Percentiles rank a stretch among this genome's conserved stretches.
Conservation (phyloP, 1,284 basidiomycete species). For the Schizophyllum amplum region DNA sequence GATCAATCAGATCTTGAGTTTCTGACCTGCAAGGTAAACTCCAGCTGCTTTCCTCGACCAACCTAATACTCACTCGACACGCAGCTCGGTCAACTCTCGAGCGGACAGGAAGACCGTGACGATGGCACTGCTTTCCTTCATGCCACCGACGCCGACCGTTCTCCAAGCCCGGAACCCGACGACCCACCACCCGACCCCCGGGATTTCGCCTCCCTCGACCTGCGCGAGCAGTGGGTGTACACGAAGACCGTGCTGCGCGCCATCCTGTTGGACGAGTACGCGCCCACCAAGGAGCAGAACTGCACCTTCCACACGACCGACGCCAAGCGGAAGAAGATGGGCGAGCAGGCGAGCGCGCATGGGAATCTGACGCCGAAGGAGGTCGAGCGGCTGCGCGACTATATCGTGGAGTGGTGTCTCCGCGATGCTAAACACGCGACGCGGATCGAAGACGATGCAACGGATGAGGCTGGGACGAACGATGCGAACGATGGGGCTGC, state of each 20-base stretch:
- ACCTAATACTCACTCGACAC: not conserved
- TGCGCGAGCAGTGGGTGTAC: constrained; percentile 56
- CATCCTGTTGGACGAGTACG: constrained; percentile 47
- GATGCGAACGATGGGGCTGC: not conserved
- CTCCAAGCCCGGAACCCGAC: constrained; percentile 26
- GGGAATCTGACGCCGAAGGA: not conserved
- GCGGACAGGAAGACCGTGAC: not conserved
- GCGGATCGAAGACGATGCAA: not conserved
- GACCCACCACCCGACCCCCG: constrained; percentile 29
- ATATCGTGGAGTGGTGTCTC: not conserved
- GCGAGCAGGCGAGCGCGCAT: not conserved
- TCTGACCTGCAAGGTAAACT: constrained; percentile 6
- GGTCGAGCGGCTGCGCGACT: not conserved
- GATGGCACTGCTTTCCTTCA: not conserved
- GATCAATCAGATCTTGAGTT: not conserved
- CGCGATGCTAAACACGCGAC: not conserved
- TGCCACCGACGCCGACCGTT: constrained; percentile 8
- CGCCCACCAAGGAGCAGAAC: constrained; percentile 41
- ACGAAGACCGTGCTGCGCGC: constrained; percentile 53
- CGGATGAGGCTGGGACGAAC: not conserved
- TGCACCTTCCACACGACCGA: constrained; percentile 52
- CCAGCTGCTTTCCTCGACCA: constrained; percentile 12
- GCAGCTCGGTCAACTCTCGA: not conserved
- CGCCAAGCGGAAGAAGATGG: constrained; percentile 3
- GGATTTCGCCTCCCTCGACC: constrained; percentile 37